Conservation (phyloP, 2,329 filamentous ascomycete genomes). For the Curvularia hawaiiensis region DNA sequence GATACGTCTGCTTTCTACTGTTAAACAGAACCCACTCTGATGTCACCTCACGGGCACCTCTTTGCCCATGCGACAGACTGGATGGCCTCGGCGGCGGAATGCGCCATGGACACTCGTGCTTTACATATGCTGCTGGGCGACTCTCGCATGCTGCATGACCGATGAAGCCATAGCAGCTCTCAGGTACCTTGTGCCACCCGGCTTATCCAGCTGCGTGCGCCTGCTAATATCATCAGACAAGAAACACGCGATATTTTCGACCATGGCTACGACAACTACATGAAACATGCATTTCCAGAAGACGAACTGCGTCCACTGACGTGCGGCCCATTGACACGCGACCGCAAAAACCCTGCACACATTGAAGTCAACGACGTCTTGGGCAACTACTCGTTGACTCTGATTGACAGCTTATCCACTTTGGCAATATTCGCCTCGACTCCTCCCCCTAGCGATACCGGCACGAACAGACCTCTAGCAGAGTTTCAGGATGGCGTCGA, state of each 20-base stretch:
- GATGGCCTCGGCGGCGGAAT: slow-evolving; percentile 35
- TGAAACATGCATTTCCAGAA: slow-evolving; percentile 91
- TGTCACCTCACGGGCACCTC: slow-evolving; percentile 38
- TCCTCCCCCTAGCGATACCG: slow-evolving; percentile 60
- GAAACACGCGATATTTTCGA: slow-evolving; percentile 79
- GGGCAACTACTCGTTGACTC: slow-evolving; percentile 93
- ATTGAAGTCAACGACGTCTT: slow-evolving; percentile 93
- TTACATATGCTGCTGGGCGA: slow-evolving; percentile 39
- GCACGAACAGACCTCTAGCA: slow-evolving; percentile 56
- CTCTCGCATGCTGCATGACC: slow-evolving; percentile 51
- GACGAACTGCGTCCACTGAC: slow-evolving; percentile 90
- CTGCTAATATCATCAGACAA: slow-evolving; percentile 41
- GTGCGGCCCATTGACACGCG: slow-evolving; percentile 82
- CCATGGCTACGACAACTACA: slow-evolving; percentile 96
- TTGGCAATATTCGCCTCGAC: slow-evolving; percentile 88
- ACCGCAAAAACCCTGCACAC: slow-evolving; percentile 77
- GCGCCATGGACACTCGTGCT: slow-evolving; percentile 42
- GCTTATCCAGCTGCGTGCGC: not conserved
- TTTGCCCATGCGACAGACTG: slow-evolving; percentile 47
- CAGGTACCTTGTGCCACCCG: slow-evolving; percentile 31
- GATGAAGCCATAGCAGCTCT: slow-evolving; percentile 49
- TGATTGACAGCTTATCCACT: slow-evolving; percentile 94
- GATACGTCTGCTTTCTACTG: slow-evolving; percentile 1
- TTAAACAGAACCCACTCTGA: slow-evolving; percentile 28
- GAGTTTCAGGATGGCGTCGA: slow-evolving; percentile 80